A percentile compares a stretch with the other conserved stretches of the same genome.
phyloP scores from a whole-genome alignment of 306 rosid genomes.

The Prosopis cineraria region DNA sequence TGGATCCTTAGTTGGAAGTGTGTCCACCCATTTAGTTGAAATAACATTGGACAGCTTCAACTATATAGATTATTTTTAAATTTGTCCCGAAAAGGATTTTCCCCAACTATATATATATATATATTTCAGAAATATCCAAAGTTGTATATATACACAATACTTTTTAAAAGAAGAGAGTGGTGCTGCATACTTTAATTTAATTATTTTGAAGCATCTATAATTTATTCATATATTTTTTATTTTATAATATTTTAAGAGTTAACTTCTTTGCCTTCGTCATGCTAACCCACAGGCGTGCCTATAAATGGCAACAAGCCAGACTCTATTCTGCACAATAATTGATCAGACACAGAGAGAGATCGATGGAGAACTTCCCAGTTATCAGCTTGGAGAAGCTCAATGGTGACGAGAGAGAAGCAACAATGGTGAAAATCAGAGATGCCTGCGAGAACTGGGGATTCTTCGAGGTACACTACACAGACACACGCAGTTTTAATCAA shows the following conservation, averaged over 20 bases:
- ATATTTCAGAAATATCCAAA: too few relatives aligned
- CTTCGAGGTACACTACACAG: constrained; percentile 78
- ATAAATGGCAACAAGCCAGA: constrained; percentile 2
- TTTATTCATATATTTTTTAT: background rate
- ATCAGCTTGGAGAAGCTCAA: constrained; percentile 71
- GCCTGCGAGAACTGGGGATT: constrained; percentile 98
- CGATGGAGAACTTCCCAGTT: constrained; percentile 76
- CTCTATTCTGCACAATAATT: constrained; percentile 8
- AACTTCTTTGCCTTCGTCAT: background rate
- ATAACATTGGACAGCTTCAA: too few relatives aligned
- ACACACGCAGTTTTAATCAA: too few relatives aligned
- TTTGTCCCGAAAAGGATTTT: too few relatives aligned
- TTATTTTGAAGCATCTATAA: too few relatives aligned
- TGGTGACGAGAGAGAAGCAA: constrained; percentile 61
- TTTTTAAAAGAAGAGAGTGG: background rate
- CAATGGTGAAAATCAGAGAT: constrained; percentile 73
- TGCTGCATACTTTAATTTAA: background rate
- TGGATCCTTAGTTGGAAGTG: too few relatives aligned
- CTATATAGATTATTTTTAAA: too few relatives aligned
- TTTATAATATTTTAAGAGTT: background rate
- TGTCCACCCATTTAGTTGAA: too few relatives aligned
- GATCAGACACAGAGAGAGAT: too few relatives aligned
- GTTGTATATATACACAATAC: too few relatives aligned
- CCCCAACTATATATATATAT: too few relatives aligned
- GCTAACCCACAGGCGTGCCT: background rate